Percentiles rank a stretch among this genome's conserved stretches.
These are phyloP conservation scores for Zopfia rhizophila DNA, from an alignment of 2,329 filamentous ascomycete genomes.

Conservation along the genomic window DNA sequence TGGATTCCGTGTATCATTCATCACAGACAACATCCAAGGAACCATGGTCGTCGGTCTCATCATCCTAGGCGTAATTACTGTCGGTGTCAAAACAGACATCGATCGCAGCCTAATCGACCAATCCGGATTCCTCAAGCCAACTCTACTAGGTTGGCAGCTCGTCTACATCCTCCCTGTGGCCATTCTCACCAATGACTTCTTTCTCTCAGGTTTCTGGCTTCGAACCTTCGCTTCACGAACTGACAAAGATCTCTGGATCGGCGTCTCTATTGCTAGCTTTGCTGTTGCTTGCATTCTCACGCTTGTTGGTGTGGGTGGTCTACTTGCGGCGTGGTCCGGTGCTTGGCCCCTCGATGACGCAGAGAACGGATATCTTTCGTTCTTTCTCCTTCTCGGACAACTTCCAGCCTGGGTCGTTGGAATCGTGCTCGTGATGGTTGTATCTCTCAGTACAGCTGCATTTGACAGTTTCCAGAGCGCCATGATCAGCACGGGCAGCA, in stretches of 20 bases:
- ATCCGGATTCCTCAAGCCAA: slow-evolving; percentile 75
- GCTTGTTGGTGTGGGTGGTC: slow-evolving; percentile 76
- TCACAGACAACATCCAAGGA: slow-evolving; percentile 85
- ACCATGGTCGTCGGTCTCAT: slow-evolving; percentile 80
- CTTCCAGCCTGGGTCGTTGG: slow-evolving; percentile 85
- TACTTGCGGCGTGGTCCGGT: slow-evolving; percentile 82
- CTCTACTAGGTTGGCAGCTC: slow-evolving; percentile 82
- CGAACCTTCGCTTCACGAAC: slow-evolving; percentile 83
- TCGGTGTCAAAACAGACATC: slow-evolving; percentile 79
- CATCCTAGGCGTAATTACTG: slow-evolving; percentile 79
- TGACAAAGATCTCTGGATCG: slow-evolving; percentile 80
- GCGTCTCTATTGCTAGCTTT: slow-evolving; percentile 73
- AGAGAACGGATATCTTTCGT: slow-evolving; percentile 73
- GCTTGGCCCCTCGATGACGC: slow-evolving; percentile 72
- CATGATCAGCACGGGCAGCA: slow-evolving; percentile 86
- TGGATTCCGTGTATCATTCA: slow-evolving; percentile 84
- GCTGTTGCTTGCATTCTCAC: slow-evolving; percentile 75
- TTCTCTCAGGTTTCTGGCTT: slow-evolving; percentile 85
- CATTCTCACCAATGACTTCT: slow-evolving; percentile 86
- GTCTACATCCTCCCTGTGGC: slow-evolving; percentile 86
- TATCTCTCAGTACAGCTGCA: slow-evolving; percentile 78
- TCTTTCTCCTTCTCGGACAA: slow-evolving; percentile 78
- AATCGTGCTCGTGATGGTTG: slow-evolving; percentile 82
- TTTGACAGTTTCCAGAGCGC: slow-evolving; percentile 85
- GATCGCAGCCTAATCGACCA: slow-evolving; percentile 73